Percentiles rank a stretch among this genome's conserved stretches.
Conservation (phyloP, 2,329 filamentous ascomycete species). For the Ceratocystis destructans region DNA sequence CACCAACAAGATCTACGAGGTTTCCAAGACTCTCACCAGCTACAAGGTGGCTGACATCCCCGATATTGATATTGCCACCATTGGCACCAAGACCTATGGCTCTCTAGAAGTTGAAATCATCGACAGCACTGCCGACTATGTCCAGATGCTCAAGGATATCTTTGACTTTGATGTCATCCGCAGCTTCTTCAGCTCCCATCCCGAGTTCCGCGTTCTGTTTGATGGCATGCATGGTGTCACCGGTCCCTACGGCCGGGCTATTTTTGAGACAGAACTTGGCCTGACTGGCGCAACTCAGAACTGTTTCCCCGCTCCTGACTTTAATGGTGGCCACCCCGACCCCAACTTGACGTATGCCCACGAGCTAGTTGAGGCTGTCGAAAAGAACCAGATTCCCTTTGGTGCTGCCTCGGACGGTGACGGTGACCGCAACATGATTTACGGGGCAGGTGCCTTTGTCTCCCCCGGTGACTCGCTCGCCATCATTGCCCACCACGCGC, state of each 20-base stretch:
- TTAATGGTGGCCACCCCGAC: slow-evolving; percentile 93
- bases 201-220: slow-evolving; percentile 93
- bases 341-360: slow-evolving; percentile 96
- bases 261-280: slow-evolving; percentile 88
- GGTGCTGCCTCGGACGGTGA: slow-evolving; percentile 94
- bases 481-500: slow-evolving; percentile 93
- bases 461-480: slow-evolving; percentile 94
- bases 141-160: slow-evolving; percentile 92
- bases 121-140: slow-evolving; percentile 83
- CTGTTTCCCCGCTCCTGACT: slow-evolving; percentile 83
- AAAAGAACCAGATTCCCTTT: slow-evolving; percentile 84
- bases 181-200: slow-evolving; percentile 73
- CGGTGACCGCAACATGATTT: slow-evolving; percentile 99
- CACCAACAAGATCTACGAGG: slow-evolving; percentile 94
- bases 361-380: slow-evolving; percentile 83
- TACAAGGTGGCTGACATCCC: slow-evolving; percentile 88
- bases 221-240: slow-evolving; percentile 92
- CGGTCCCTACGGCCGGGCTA: slow-evolving; percentile 83
- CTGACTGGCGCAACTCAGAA: slow-evolving; percentile 71
- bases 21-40: slow-evolving; percentile 73
- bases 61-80: slow-evolving; percentile 67
- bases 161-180: slow-evolving; percentile 97
- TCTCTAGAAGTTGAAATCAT: slow-evolving; percentile 86
- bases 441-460: slow-evolving; percentile 90
- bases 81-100: slow-evolving; percentile 76